Conservation (phyloP, 2,329 filamentous ascomycete genomes). For the Aspergillus novoparasiticus region DNA sequence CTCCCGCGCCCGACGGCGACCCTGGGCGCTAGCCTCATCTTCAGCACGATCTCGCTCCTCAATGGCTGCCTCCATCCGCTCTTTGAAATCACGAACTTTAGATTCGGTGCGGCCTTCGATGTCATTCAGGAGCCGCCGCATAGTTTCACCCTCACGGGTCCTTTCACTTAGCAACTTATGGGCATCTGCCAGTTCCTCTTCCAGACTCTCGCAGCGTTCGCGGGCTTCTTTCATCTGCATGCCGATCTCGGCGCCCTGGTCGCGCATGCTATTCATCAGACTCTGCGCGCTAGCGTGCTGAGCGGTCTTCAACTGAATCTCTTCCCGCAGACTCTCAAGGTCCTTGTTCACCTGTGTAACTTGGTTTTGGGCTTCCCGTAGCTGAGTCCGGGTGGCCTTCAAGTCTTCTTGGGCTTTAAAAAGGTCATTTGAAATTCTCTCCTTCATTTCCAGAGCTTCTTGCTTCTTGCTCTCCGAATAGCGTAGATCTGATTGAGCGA, state of each 20-base stretch:
- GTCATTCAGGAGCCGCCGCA: conserved; percentile 84
- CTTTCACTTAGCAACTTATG: conserved; percentile 84
- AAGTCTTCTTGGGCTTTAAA: conserved; percentile 73
- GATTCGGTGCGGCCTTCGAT: conserved; percentile 80
- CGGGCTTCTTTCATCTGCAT: conserved; percentile 90
- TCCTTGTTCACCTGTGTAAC: conserved; percentile 69
- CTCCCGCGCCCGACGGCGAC: conserved; percentile 76
- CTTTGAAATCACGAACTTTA: conserved; percentile 84
- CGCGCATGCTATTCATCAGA: conserved; percentile 86
- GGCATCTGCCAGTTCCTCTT: conserved; percentile 88
- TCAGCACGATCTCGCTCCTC: conserved; percentile 92
- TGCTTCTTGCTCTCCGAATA: conserved; percentile 77
- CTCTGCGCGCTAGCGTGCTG: conserved; percentile 85
- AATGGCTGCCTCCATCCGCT: conserved; percentile 84
- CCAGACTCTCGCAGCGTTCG: conserved; percentile 78
- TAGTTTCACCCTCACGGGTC: conserved; percentile 89
- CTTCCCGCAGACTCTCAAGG: conserved; percentile 69
- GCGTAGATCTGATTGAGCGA: conserved; percentile 75
- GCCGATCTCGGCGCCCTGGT: conserved; percentile 83
- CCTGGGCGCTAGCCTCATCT: conserved; percentile 80
- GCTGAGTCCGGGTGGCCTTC: conserved; percentile 53
- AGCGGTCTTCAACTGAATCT: conserved; percentile 79
- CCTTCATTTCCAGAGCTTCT: conserved; percentile 71
- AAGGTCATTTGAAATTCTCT: conserved; percentile 72
- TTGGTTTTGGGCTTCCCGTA: conserved; percentile 76